A percentile compares a stretch with the other conserved stretches of the same genome.
Conservation (phyloP, 306 rosid species). For the Albizia julibrissin region DNA sequence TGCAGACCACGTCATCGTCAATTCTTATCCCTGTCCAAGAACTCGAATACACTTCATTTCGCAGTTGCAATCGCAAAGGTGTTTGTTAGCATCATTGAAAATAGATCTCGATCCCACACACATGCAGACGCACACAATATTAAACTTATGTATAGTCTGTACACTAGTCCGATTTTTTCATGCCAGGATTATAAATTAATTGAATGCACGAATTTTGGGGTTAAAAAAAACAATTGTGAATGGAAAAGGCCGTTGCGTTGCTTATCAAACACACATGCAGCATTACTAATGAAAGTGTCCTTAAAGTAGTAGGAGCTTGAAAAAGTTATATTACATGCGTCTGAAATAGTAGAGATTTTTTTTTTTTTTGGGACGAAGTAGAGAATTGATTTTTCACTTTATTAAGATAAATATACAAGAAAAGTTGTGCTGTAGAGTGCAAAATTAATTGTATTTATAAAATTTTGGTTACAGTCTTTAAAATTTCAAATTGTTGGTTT, state of each 20-base stretch:
- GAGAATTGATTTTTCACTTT: too few relatives aligned
- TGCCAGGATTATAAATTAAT: too few relatives aligned
- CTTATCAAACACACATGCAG: background rate
- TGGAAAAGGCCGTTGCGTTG: background rate
- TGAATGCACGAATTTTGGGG: background rate
- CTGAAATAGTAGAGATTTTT: too few relatives aligned
- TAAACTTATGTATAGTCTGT: background rate
- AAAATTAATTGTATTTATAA: too few relatives aligned
- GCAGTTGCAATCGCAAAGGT: background rate
- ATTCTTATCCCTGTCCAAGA: background rate
- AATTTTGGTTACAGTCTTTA: too few relatives aligned
- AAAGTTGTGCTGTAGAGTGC: too few relatives aligned
- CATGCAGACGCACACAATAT: background rate
- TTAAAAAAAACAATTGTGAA: background rate
- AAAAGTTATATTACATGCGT: too few relatives aligned
- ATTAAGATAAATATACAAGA: too few relatives aligned
- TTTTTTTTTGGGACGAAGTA: too few relatives aligned
- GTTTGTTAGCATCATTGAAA: background rate
- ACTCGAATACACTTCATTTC: background rate
- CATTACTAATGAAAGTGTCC: too few relatives aligned
- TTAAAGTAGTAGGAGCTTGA: too few relatives aligned
- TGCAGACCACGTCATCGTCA: background rate
- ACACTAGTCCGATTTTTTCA: background rate
- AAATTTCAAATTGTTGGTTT: too few relatives aligned
- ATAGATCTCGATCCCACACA: background rate